Base-by-base conservation (phyloP, 2,329 filamentous ascomycete species). In the Colletotrichum limetticola region DNA sequence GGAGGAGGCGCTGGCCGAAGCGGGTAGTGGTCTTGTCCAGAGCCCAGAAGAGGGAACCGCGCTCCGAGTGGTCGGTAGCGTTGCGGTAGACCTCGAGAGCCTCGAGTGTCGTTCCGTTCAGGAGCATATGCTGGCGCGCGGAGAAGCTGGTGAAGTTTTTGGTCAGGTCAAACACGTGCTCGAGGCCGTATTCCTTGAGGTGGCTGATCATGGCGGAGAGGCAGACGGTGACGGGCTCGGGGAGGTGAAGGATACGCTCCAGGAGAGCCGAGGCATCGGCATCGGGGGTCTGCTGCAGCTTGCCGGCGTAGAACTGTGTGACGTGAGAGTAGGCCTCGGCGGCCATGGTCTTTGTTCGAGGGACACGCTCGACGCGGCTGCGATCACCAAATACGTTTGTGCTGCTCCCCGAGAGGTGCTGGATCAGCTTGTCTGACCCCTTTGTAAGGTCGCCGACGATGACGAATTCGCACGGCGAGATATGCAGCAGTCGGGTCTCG, bases 101-200 rank as follows among this genome's bases (percentile, higher is more conserved):
- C 61, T 95, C 96, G 49, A 99, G 85, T 0, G 96, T 98, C 67
- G 98, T 99, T 57, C 96, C 97, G 79, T 97, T 98, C 73, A 99
- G 86, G 4, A 98, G 87, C 97, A 99, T 98, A 79, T 98, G 95
- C 16, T 96, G 95, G 49, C 95, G 89, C 8, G 95, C 94, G 77
- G 94, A 98, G 83, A 99, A 99, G 2, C 95, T 95, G 77, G 98
- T 93, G 79, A 99, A 99, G 84, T 98, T 98, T 78, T 97, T 98
- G 1, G 97, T 98, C 56, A 99, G 85, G 78, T 98, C 93, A 77
- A 99, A 98, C 66, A 99, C 94, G 84, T 98, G 95, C 81, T 98
- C 93, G 24, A 99, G 87, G 0, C 95, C 95, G 80, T 98, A 99
- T 76, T 98, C 95, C 22, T 91, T 92, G 77, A 99, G 86, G 79